Percentiles rank a stretch among this genome's conserved stretches.
phyloP scores from a whole-genome alignment of 345 rosid species.

The Sapria himalayana region DNA sequence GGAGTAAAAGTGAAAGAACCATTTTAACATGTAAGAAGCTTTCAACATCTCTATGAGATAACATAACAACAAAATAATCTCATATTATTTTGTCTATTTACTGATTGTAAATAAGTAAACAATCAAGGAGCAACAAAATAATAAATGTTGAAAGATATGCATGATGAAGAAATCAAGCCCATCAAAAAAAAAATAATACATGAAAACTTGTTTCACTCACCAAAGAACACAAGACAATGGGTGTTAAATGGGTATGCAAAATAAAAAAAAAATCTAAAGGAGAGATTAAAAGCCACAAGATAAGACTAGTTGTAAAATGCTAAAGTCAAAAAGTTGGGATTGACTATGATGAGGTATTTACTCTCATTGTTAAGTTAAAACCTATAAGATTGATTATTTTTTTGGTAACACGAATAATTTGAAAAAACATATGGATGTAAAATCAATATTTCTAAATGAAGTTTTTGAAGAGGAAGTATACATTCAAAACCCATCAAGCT shows the following conservation, averaged over 20 bases:
- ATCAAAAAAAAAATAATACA: too few relatives aligned
- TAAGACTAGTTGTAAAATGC: background rate
- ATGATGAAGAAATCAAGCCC: background rate
- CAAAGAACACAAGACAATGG: background rate
- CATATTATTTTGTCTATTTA: too few relatives aligned
- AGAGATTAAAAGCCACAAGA: background rate
- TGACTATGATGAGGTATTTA: too few relatives aligned
- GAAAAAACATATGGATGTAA: background rate
- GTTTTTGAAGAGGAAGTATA: background rate
- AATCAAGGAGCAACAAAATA: too few relatives aligned
- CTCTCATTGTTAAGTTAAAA: too few relatives aligned
- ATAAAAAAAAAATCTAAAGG: background rate
- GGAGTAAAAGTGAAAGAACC: too few relatives aligned
- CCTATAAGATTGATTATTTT: background rate
- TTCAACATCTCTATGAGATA: too few relatives aligned
- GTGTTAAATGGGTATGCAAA: slow-evolving; percentile 1
- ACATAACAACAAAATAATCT: too few relatives aligned
- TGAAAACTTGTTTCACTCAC: too few relatives aligned
- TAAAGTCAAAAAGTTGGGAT: too few relatives aligned
- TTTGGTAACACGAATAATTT: background rate
- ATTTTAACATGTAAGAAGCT: too few relatives aligned
- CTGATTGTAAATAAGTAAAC: too few relatives aligned
- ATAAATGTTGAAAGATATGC: background rate
- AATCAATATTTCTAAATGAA: background rate
- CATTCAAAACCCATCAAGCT: background rate